Evolutionary conservation across 225 moss, liverwort and hornwort species (phyloP), one percentile per base, ranked within the genome.

Genomic region (Marchantia polymorpha): DNA sequence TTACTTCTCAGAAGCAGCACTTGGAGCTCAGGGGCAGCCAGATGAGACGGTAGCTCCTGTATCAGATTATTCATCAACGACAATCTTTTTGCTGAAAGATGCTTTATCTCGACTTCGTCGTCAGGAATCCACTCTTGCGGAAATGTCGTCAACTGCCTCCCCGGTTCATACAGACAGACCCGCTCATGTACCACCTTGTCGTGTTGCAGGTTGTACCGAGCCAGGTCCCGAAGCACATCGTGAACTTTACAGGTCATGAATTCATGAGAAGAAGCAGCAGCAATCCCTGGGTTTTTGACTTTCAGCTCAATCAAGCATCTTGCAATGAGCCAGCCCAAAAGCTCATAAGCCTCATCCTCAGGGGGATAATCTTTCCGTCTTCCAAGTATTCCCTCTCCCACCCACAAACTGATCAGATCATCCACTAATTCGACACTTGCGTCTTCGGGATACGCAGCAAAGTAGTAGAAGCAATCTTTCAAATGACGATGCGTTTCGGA

Each of bases 401-500:
- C 19, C 86, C 88, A 86, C 72, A 88, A 77, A 1, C 75, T 52
- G 22, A 88, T 17, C 83, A 82, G 73, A 56, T 84, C 83, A 0
- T 78, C 52, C 49, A 72, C 48, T 5, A 39, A 39, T 0, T 70
- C 58, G 7, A 86, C 86, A 29, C 52, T 30, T 72, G 13, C 0
- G 77, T 75, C 88, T 15, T 88, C 86, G 17, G 82, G 86, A 80
- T 83, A 88, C 27, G 88, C 88, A 30, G 88, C 86, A 31, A 86
- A 88, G 69, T 84, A 84, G 17, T 72, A 12, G 56, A 89, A 89
- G 54, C 88, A 84, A 60, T 84, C 86, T 46, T 20, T 29, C 27
- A 89, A 77, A 11, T 23, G 71, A 10, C 15, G 20, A 52, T 79
- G 46, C 13, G 53, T 39, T 4, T 0, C 23, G 22, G 25, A 20